Base-by-base conservation (phyloP, 306 rosid species). In the Trifolium fragiferum region DNA sequence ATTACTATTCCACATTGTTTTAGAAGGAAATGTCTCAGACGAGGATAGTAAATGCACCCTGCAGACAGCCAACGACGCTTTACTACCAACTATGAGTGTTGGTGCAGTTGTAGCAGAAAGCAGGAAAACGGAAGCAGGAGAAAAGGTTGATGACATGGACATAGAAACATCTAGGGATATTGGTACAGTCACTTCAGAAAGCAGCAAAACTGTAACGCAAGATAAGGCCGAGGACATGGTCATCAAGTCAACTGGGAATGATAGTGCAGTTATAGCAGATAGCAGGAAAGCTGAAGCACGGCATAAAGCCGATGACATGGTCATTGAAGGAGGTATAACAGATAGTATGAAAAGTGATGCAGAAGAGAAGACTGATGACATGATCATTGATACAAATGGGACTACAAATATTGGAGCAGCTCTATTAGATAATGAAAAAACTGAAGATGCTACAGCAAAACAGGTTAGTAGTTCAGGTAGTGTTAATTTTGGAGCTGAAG, bases 21-120 rank as follows among this genome's bases (percentile, higher is more conserved):
- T 54, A 88, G 96, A 82, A 41, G 86, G 73, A 81, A 75, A 81
- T 54, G 79, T 65, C 53, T 50, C 33, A 18, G 67, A 73, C 59
- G 70, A 70, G 33, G 78, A 83, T 66, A 60, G 70, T 73, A 37
- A 37, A 25, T 76, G 68, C 70, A 55, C 76, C 33, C 40, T 41
- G 66, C 81, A 66, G 73, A 83, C 68, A 74, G 82, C 66, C 37
- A 81, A 74, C 1, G 72, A 73, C 55, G 44, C 59, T 65, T 73
- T 70, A 55, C 84, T 65, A 54, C 75, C 69, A 70, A 43, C 68
- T 30, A 46, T 21, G 30, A 72, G 53, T 46, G 53, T 38, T 46
- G 25, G 76, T 76, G 14, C 44, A 50, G 76, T 23, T 18, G 68
- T 15, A 49, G 73, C 41, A 16, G 81, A 61, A 32, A 70, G 62